A percentile compares a stretch with the other conserved stretches of the same genome.
Conservation (phyloP, 1,284 basidiomycete genomes). For the Cutaneotrichosporon cyanovorans region DNA sequence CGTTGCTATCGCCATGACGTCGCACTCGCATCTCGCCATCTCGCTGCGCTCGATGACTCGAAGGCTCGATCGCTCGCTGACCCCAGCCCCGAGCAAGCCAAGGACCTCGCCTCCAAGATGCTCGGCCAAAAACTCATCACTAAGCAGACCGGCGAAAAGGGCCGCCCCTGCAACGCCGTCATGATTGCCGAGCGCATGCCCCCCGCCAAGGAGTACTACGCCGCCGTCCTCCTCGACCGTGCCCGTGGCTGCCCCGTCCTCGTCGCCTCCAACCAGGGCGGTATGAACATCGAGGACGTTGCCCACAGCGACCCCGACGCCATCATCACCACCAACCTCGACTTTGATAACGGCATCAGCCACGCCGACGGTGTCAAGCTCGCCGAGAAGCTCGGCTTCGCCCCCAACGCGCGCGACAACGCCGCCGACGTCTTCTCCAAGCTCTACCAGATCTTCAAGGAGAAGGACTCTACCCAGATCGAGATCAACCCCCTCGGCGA, state of each 20-base stretch:
- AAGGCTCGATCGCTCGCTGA: neutral
- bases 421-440: slow-evolving; percentile 93
- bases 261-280: slow-evolving; percentile 87
- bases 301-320: slow-evolving; percentile 93
- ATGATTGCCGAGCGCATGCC: slow-evolving; percentile 96
- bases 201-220: slow-evolving; percentile 96
- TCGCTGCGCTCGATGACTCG: neutral
- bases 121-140: slow-evolving; percentile 94
- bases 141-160: slow-evolving; percentile 92
- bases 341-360: slow-evolving; percentile 76
- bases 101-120: slow-evolving; percentile 85
- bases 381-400: slow-evolving; percentile 87
- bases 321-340: slow-evolving; percentile 92
- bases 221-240: slow-evolving; percentile 95
- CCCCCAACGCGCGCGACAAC: slow-evolving; percentile 60
- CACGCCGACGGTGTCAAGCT: slow-evolving; percentile 65
- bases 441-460: slow-evolving; percentile 95
- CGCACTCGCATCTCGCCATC: neutral
- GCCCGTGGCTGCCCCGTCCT: slow-evolving; percentile 81
- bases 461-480: slow-evolving; percentile 98
- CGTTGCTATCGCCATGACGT: neutral
- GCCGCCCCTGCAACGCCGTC: slow-evolving; percentile 92
- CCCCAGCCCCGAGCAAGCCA: slow-evolving; percentile 75
- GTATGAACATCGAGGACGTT: slow-evolving; percentile 99
- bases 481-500: slow-evolving; percentile 99